These are phyloP conservation scores for Alternaria panax DNA, from an alignment of 2,329 filamentous ascomycete species.

Conservation along the genomic window DNA sequence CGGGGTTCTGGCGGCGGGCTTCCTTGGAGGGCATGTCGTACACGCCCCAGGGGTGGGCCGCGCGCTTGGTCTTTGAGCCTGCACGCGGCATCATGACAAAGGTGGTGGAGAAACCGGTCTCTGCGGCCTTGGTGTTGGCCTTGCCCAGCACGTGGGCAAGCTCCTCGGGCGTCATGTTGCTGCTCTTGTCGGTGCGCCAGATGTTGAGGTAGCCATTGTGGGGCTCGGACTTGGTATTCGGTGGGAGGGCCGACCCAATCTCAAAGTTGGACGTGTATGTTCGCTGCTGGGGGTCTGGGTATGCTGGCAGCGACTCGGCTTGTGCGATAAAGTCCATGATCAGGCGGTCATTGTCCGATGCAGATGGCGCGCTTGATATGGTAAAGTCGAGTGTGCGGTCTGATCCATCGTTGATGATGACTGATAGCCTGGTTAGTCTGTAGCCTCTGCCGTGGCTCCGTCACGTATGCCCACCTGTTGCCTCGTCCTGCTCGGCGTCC, in stretches of 20 bases:
- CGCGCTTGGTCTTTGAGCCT: conserved; percentile 40
- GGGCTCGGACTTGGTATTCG: conserved; percentile 25
- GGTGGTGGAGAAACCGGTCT: conserved; percentile 40
- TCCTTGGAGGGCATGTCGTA: conserved; percentile 41
- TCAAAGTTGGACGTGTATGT: conserved; percentile 38
- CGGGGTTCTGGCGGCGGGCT: conserved; percentile 40
- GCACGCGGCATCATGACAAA: conserved; percentile 49
- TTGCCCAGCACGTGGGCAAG: conserved; percentile 22
- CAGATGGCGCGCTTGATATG: conserved; percentile 43
- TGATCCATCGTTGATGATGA: conserved; percentile 30
- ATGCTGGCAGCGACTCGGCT: conserved; percentile 40
- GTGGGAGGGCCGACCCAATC: conserved; percentile 28
- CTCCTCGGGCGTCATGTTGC: conserved; percentile 21
- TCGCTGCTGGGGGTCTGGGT: conserved; percentile 33
- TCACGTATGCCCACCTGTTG: conserved; percentile 38
- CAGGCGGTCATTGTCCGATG: conserved; percentile 46
- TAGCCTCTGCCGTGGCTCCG: background rate
- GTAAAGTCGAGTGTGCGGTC: conserved; percentile 35
- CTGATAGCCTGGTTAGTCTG: conserved; percentile 32
- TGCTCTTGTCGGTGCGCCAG: conserved; percentile 34
- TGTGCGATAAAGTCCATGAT: conserved; percentile 48
- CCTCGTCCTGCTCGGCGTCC: conserved; percentile 44
- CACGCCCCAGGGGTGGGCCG: conserved; percentile 45
- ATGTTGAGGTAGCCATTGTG: conserved; percentile 44
- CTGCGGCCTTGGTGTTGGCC: conserved; percentile 19